Conservation (phyloP, 2,329 filamentous ascomycete species). For the Ceratocystis colombiana region DNA sequence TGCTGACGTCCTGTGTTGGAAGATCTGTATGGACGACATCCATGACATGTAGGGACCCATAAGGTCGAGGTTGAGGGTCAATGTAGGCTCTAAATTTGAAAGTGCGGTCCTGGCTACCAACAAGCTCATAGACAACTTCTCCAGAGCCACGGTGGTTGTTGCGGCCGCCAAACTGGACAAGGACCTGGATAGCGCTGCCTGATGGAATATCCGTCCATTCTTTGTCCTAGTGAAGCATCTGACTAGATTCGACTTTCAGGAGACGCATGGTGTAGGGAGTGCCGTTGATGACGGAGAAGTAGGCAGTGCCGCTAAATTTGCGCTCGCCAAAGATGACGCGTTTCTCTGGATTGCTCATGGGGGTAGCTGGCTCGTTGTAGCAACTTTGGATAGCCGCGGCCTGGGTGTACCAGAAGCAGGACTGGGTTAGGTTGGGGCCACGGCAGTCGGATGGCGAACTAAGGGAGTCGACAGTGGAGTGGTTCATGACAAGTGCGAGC, state of each 20-base stretch:
- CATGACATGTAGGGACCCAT: slow-evolving; percentile 19
- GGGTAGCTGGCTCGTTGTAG: slow-evolving; percentile 11
- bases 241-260: slow-evolving; percentile 9
- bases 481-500: slow-evolving; percentile 17
- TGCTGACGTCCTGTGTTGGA: slow-evolving; percentile 11
- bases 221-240: slow-evolving; percentile 23
- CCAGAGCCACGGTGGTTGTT: slow-evolving; percentile 20
- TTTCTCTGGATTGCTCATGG: slow-evolving; percentile 1
- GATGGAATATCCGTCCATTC: slow-evolving; percentile 18
- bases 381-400: slow-evolving; percentile 16
- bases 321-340: slow-evolving; percentile 19
- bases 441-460: neutral
- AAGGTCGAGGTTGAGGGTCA: slow-evolving; percentile 10
- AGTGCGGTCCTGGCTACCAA: slow-evolving; percentile 13
- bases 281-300: slow-evolving; percentile 21
- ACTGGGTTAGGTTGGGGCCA: slow-evolving; percentile 11
- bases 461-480: neutral
- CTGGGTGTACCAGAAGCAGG: slow-evolving; percentile 20
- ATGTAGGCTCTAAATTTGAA: slow-evolving; percentile 20
- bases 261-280: slow-evolving; percentile 22
- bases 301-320: slow-evolving; percentile 18
- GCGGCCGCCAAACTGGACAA: slow-evolving; percentile 21
- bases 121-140: slow-evolving; percentile 17
- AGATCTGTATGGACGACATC: slow-evolving; percentile 17
- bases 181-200: slow-evolving; percentile 20